Evolutionary conservation across 192 early-diverging fungal species (phyloP).

Genomic region (Chytriomyces confervae): DNA sequence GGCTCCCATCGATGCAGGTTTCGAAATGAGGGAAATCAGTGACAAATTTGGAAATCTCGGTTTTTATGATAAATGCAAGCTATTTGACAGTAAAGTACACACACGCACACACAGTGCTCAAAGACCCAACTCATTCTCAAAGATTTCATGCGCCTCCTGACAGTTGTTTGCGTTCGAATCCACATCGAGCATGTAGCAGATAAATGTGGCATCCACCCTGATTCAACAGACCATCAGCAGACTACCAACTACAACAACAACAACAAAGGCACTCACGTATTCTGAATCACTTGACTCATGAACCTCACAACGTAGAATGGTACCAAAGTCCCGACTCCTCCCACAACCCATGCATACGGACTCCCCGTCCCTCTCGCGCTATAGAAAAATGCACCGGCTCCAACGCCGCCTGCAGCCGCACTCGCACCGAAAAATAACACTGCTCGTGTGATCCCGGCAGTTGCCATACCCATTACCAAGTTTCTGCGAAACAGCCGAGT

Average conservation of each 20-base stretch:
- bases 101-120: not conserved
- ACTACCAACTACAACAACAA: not conserved
- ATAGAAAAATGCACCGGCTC: slow-evolving; percentile 63
- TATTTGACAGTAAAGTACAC: slow-evolving; percentile 1
- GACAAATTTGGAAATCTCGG: not conserved
- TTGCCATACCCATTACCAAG: slow-evolving; percentile 68
- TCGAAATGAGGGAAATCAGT: slow-evolving; percentile 1
- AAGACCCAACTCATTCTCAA: slow-evolving; percentile 36
- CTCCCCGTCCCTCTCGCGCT: slow-evolving; percentile 37
- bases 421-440: slow-evolving; percentile 65
- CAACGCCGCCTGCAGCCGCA: slow-evolving; percentile 61
- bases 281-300: slow-evolving; percentile 73
- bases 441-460: slow-evolving; percentile 57
- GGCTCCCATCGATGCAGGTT: slow-evolving; percentile 46
- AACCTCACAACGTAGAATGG: slow-evolving; percentile 73
- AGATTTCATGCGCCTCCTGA: slow-evolving; percentile 53
- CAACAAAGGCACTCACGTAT: slow-evolving; percentile 65
- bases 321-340: slow-evolving; percentile 57
- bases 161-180: slow-evolving; percentile 57
- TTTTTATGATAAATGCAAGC: not conserved
- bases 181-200: slow-evolving; percentile 82
- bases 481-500: slow-evolving; percentile 80
- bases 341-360: slow-evolving; percentile 71
- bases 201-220: slow-evolving; percentile 78
- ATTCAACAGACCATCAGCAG: slow-evolving; percentile 8